These are phyloP conservation scores for Mortierella claussenii DNA, from an alignment of 192 early-diverging fungal genomes.

Conservation along the genomic window DNA sequence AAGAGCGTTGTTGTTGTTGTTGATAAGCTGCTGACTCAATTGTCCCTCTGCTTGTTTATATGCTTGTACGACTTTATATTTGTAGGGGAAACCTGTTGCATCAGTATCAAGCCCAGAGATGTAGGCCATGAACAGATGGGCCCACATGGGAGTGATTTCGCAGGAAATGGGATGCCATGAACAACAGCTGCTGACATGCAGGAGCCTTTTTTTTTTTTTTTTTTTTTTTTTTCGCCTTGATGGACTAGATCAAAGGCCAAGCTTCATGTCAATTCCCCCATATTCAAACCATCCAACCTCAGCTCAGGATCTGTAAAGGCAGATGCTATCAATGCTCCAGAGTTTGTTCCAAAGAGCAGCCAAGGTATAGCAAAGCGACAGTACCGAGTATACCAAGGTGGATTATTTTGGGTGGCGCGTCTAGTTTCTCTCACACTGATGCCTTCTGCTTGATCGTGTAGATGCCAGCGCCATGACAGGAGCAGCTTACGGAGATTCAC, in stretches of 20 bases:
- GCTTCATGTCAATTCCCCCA: constrained; percentile 75
- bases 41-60: too few relatives aligned
- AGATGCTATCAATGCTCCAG: constrained; percentile 64
- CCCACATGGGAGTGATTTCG: too few relatives aligned
- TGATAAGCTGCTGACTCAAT: neutral
- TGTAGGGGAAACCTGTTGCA: constrained; percentile 36
- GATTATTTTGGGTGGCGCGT: neutral
- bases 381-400: too few relatives aligned
- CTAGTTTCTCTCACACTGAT: neutral
- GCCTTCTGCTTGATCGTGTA: constrained; percentile 3
- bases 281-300: constrained; percentile 66
- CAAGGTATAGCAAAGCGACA: constrained; percentile 14
- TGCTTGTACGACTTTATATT: neutral
- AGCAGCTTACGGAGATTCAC: constrained; percentile 12
- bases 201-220: constrained; percentile 3
- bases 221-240: neutral
- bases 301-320: constrained; percentile 59
- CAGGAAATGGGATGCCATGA: too few relatives aligned
- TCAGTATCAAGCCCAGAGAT: constrained; percentile 45
- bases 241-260: constrained; percentile 57
- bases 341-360: constrained; percentile 65
- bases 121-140: constrained; percentile 13
- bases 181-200: constrained; percentile 5
- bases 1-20: neutral
- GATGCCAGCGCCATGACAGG: constrained; percentile 6